phyloP scores from a whole-genome alignment of 1,284 basidiomycete species.

The Cryptococcus sp. region DNA sequence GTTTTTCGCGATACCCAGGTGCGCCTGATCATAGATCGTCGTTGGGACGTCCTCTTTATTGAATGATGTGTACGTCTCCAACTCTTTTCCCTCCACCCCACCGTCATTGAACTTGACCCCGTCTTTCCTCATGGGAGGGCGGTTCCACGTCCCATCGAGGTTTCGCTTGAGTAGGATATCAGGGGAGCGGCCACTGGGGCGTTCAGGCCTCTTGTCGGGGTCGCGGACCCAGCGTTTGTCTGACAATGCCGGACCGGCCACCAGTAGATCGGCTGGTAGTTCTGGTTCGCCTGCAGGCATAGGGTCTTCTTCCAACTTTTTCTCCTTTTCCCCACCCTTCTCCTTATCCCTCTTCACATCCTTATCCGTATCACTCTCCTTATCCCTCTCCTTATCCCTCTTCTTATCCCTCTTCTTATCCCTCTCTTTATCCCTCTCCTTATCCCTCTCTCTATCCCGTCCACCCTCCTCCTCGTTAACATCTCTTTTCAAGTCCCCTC shows the following conservation, averaged over 20 bases:
- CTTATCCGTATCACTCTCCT: not conserved
- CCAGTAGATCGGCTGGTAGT: too few relatives aligned
- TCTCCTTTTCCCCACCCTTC: not conserved
- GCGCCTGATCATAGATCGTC: conserved; percentile 5
- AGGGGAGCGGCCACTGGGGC: conserved; percentile 10
- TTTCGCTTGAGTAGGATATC: conserved; percentile 9
- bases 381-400: not conserved
- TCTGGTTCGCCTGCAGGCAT: too few relatives aligned
- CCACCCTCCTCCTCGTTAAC: too few relatives aligned
- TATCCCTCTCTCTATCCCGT: not conserved
- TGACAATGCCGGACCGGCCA: not conserved
- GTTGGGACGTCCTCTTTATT: conserved; percentile 2
- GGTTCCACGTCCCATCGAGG: conserved; percentile 4
- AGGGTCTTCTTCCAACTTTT: not conserved
- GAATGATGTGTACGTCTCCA: not conserved
- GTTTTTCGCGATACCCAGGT: not conserved
- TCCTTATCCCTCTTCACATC: not conserved
- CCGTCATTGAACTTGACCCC: conserved; percentile 9
- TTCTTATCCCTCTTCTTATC: not conserved
- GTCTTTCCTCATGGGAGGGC: conserved; percentile 7
- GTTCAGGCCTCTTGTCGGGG: conserved; percentile 2
- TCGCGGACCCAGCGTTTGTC: conserved; percentile 5
- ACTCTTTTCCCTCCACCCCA: conserved; percentile 11
- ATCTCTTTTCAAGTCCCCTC: not conserved
- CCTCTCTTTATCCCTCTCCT: not conserved